A percentile compares a stretch with the other conserved stretches of the same genome.
Conservation (phyloP, 768 basidiomycete species). For the Dictyophora rubrovolvata region DNA sequence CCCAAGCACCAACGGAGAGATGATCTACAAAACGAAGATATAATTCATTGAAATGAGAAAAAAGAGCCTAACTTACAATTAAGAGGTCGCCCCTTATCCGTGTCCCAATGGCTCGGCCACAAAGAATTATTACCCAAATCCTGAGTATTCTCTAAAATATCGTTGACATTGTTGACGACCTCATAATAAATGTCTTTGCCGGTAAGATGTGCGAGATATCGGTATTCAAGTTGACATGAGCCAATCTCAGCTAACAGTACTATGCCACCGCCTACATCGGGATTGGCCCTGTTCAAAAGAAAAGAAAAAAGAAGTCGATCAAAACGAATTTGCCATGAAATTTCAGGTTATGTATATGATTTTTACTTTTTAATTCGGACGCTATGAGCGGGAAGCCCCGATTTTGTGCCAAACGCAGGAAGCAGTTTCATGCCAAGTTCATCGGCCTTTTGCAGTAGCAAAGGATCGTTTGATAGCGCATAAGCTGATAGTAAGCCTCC, state of each 20-base stretch:
- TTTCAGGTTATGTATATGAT: conserved; percentile 2
- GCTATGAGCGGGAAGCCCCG: conserved; percentile 60
- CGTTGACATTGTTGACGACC: conserved; percentile 29
- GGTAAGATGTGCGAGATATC: conserved; percentile 41
- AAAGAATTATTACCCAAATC: neutral
- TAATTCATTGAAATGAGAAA: neutral
- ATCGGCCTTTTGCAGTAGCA: conserved; percentile 61
- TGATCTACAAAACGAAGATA: neutral
- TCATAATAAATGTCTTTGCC: conserved; percentile 26
- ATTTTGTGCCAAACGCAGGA: conserved; percentile 58
- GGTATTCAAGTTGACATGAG: conserved; percentile 41
- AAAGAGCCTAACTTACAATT: conserved; percentile 1
- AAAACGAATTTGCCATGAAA: too few relatives aligned
- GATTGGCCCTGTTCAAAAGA: neutral
- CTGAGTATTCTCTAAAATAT: conserved; percentile 16
- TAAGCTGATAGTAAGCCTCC: conserved; percentile 82
- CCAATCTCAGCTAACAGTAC: conserved; percentile 29
- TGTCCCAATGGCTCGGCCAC: conserved; percentile 13
- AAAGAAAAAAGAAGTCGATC: conserved; percentile 17
- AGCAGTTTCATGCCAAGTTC: conserved; percentile 68
- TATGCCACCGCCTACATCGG: neutral
- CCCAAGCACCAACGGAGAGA: conserved; percentile 13
- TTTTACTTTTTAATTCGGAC: conserved; percentile 57
- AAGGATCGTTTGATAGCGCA: conserved; percentile 53
- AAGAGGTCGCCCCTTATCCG: conserved; percentile 7